A percentile compares a stretch with the other conserved stretches of the same genome.
Conservation (phyloP, 2,329 filamentous ascomycete genomes). For the Colletotrichum tanaceti region DNA sequence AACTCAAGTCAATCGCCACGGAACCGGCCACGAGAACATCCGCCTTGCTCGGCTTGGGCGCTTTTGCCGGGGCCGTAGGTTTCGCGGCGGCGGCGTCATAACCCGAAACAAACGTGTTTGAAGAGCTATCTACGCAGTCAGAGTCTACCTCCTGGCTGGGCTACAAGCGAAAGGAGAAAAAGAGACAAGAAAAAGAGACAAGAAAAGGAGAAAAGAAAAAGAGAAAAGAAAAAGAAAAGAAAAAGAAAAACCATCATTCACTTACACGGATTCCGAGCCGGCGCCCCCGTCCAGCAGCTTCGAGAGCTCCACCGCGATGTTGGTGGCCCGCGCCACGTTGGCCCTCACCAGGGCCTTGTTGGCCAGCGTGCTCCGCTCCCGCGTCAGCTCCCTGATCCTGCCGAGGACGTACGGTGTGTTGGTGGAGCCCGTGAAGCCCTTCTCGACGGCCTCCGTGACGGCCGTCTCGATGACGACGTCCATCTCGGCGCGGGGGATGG, state of each 20-base stretch:
- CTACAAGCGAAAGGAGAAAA: conserved; percentile 40
- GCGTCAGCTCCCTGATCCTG: conserved; percentile 82
- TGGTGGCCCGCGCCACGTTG: conserved; percentile 67
- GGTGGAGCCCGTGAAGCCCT: conserved; percentile 76
- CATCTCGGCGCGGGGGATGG: conserved; percentile 78
- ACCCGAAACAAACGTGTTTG: conserved; percentile 35
- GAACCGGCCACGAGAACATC: conserved; percentile 92
- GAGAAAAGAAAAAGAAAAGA: conserved; percentile 19
- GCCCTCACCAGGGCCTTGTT: conserved; percentile 73
- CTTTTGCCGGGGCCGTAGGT: conserved; percentile 16
- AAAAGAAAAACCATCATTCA: conserved; percentile 7
- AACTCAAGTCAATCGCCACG: conserved; percentile 87
- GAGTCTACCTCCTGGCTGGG: conserved; percentile 35
- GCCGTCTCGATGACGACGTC: conserved; percentile 75
- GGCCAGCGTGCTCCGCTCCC: conserved; percentile 76
- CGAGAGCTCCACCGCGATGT: conserved; percentile 65
- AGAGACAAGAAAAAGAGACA: too few species aligned
- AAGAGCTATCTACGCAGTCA: conserved; percentile 42
- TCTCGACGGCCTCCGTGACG: conserved; percentile 70
- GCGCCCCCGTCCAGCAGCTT: conserved; percentile 40
- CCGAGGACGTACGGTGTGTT: conserved; percentile 88
- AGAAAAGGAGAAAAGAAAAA: conserved; percentile 21
- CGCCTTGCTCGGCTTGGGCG: conserved; percentile 48
- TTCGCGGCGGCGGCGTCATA: conserved; percentile 21
- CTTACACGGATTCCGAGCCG: conserved; percentile 37